Conservation (phyloP, 371 early-diverging fungal species). For the Mucor irregularis region DNA sequence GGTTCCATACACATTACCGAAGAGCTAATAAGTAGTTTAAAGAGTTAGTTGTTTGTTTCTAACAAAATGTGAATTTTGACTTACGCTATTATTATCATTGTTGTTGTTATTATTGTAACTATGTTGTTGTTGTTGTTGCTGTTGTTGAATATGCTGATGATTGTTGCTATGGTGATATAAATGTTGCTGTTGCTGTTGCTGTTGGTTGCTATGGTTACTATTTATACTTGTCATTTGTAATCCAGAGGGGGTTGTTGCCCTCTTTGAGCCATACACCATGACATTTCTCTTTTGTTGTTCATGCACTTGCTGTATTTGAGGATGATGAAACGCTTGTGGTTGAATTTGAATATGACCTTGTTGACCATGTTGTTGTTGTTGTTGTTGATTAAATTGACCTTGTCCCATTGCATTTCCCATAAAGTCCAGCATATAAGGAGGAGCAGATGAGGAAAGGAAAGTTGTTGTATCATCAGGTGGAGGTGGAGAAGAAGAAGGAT, state of each 20-base stretch:
- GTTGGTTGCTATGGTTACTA: not conserved
- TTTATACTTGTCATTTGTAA: conserved; percentile 1
- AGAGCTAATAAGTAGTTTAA: conserved; percentile 4
- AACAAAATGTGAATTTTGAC: no score
- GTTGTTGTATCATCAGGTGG: conserved; percentile 28
- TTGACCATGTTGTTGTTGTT: conserved; percentile 2
- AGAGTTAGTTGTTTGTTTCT: not conserved
- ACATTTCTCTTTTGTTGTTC: conserved; percentile 24
- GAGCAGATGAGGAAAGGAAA: conserved; percentile 33
- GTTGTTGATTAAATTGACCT: not conserved
- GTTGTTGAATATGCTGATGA: no score
- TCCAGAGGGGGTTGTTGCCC: conserved; percentile 22
- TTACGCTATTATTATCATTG: not conserved
- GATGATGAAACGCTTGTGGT: conserved; percentile 3
- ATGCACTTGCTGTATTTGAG: not conserved
- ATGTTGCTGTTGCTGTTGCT: not conserved
- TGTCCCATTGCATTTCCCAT: conserved; percentile 14
- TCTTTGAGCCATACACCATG: conserved; percentile 35
- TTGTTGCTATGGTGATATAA: not conserved
- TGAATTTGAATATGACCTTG: not conserved
- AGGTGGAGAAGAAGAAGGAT: conserved; percentile 24
- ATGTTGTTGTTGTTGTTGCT: not conserved
- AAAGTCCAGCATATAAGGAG: conserved; percentile 34
- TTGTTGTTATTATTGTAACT: not conserved
- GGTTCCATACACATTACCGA: conserved; percentile 22